Percentiles rank a stretch among this genome's conserved stretches.
Evolutionary conservation across 345 rosid species (phyloP).

Genomic region (Isatis tinctoria): DNA sequence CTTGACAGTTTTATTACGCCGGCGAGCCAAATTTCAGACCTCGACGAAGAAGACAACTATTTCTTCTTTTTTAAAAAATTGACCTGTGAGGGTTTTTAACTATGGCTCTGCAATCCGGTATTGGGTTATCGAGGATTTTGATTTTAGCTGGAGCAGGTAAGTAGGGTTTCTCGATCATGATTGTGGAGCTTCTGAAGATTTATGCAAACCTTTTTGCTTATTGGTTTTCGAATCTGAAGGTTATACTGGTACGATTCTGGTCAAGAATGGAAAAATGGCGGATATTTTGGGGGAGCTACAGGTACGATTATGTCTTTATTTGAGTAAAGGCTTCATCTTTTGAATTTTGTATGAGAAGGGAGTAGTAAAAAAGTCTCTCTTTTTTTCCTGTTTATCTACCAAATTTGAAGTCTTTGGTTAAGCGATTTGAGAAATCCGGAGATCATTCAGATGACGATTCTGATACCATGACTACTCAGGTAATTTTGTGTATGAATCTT

Average conservation of each 20-base stretch:
- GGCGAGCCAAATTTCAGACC: conserved; percentile 10
- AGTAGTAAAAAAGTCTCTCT: not conserved
- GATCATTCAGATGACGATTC: conserved; percentile 50
- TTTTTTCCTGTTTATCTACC: not conserved
- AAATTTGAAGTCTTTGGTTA: conserved; percentile 46
- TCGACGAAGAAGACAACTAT: conserved; percentile 18
- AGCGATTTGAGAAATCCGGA: conserved; percentile 56
- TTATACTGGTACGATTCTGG: conserved; percentile 67
- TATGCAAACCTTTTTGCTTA: not conserved
- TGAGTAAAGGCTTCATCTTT: not conserved
- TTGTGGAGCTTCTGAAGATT: not conserved
- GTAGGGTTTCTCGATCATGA: conserved; percentile 16
- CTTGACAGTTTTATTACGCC: conserved; percentile 10
- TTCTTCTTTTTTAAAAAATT: too few species aligned
- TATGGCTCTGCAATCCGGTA: conserved; percentile 84
- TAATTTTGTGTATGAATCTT: not conserved
- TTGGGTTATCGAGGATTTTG: conserved; percentile 65
- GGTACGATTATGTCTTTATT: conserved; percentile 33
- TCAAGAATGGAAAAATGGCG: conserved; percentile 80
- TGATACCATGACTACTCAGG: conserved; percentile 30
- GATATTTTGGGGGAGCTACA: conserved; percentile 73
- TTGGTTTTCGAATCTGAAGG: conserved; percentile 39
- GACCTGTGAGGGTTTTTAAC: not conserved
- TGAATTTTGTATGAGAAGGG: not conserved
- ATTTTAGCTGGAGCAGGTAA: conserved; percentile 79